These are phyloP conservation scores for Alternaria sp. DNA, from an alignment of 2,329 filamentous ascomycete genomes.

Conservation along the genomic window DNA sequence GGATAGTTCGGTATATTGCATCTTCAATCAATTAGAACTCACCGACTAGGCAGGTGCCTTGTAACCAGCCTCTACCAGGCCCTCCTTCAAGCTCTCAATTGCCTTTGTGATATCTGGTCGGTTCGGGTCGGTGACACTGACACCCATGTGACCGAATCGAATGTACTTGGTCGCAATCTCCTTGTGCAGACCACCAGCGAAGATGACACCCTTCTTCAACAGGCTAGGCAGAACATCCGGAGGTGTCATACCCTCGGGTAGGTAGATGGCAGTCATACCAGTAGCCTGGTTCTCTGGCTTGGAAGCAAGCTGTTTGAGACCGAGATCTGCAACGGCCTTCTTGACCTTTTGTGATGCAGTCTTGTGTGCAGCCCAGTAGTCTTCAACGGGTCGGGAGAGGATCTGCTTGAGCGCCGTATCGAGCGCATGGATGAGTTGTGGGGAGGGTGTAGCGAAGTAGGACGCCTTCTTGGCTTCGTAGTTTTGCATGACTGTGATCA, in stretches of 20 bases:
- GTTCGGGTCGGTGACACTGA: conserved; percentile 83
- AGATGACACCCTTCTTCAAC: conserved; percentile 86
- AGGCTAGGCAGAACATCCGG: conserved; percentile 86
- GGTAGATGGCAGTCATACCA: conserved; percentile 96
- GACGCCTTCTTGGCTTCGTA: conserved; percentile 98
- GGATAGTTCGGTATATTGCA: background rate
- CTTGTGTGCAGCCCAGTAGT: conserved; percentile 84
- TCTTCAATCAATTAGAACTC: background rate
- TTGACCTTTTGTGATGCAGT: conserved; percentile 86
- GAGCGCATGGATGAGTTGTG: conserved; percentile 90
- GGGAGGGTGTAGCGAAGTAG: conserved; percentile 96
- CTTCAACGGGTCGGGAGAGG: conserved; percentile 77
- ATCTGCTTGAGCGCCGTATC: conserved; percentile 90
- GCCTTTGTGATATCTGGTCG: conserved; percentile 86
- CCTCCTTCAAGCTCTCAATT: conserved; percentile 76
- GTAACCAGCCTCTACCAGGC: conserved; percentile 76
- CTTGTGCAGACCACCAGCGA: conserved; percentile 95
- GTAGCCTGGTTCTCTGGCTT: conserved; percentile 93
- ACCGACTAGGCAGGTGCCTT: conserved; percentile 43
- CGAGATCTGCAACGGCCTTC: conserved; percentile 78
- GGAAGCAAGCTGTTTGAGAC: conserved; percentile 83
- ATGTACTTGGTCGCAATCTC: conserved; percentile 94
- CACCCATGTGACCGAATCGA: conserved; percentile 97
- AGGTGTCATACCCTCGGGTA: conserved; percentile 82
- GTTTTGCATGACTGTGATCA: conserved; percentile 84